Evolutionary conservation across 2,329 filamentous ascomycete genomes (phyloP), one percentile per base, ranked within the genome.

Genomic region (Trichophyton rubrum): DNA sequence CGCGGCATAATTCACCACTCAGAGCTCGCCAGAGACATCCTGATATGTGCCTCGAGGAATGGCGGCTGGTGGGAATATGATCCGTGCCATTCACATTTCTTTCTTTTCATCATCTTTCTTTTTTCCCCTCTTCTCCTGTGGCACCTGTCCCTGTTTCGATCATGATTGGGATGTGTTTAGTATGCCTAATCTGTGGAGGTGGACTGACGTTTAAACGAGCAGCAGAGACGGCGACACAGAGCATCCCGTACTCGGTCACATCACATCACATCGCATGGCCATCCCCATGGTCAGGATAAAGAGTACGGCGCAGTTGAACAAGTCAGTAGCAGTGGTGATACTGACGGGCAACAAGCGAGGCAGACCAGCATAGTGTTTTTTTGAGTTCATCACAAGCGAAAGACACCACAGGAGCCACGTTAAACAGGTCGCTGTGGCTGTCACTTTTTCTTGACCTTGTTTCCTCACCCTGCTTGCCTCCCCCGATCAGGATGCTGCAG

Each of bases 391-490:
- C 51, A 30, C 22, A 55, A 55, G 51, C 51, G 51, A 55, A 55
- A 55, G 51, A 33, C 51, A 55, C 30, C 6, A 55, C 51, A 55
- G 51, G 51, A 55, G 51, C 51, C 51, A 55, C 51, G 51, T 33
- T 55, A 35, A 33, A 20, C 40, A 27, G 7, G 27, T 35, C 33
- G 33, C 13, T n/a, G 51, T 35, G 51, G 30, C n/a, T 55, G 27
- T 13, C 27, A 33, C 24, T 13, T 20, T 51, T 51, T 1, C 2
- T 5, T 27, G 8, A 2, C 45, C 17, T 20, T 51, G n/a, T 24
- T 15, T 20, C 22, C 45, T 24, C 45, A 13, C 45, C 4, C 45
- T 27, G 6, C 11, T 27, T 22, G 15, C n/a, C 40, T 43, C 40
- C 40, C 51, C 51, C 27, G 51, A 55, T 33, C 51, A 55, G 51